A percentile compares a stretch with the other conserved stretches of the same genome.
phyloP scores from a whole-genome alignment of 1,139 yeast genomes.

The Petasospora rhodanensis region DNA sequence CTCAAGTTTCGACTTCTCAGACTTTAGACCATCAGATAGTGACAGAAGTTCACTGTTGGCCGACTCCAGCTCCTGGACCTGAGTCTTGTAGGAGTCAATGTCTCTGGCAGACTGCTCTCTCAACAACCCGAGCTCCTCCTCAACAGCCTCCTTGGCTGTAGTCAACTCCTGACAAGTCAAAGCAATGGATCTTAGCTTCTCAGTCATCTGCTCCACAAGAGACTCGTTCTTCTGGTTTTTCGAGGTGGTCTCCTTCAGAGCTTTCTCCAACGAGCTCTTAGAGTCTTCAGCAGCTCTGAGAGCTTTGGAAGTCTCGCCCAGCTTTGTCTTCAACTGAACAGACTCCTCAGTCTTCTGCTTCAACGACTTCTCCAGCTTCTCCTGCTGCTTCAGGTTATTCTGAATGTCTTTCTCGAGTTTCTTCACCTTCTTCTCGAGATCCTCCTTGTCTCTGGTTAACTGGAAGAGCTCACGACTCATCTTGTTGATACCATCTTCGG shows the following conservation, averaged over 20 bases:
- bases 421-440: constrained; percentile 42
- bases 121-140: constrained; percentile 11
- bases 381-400: constrained; percentile 24
- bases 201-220: constrained; percentile 32
- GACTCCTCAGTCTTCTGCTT: constrained; percentile 18
- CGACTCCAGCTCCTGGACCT: constrained; percentile 11
- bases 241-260: constrained; percentile 26
- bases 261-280: constrained; percentile 19
- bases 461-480: constrained; percentile 81
- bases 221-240: constrained; percentile 26
- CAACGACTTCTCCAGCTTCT: constrained; percentile 27
- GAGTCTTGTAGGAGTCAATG: constrained; percentile 7
- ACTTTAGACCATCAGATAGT: constrained; percentile 6
- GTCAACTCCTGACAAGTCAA: constrained; percentile 27
- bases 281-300: constrained; percentile 11
- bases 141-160: constrained; percentile 23
- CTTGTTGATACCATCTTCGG: constrained; percentile 85
- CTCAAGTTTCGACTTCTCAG: constrained; percentile 10
- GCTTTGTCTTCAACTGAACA: constrained; percentile 22
- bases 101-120: constrained; percentile 9
- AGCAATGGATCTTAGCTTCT: constrained; percentile 33
- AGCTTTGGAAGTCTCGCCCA: constrained; percentile 13
- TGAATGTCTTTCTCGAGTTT: constrained; percentile 37
- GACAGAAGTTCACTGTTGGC: constrained; percentile 8
- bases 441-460: constrained; percentile 56